Evolutionary conservation across 2,329 filamentous ascomycete species (phyloP).

Genomic region (Paramyrothecium roridum): DNA sequence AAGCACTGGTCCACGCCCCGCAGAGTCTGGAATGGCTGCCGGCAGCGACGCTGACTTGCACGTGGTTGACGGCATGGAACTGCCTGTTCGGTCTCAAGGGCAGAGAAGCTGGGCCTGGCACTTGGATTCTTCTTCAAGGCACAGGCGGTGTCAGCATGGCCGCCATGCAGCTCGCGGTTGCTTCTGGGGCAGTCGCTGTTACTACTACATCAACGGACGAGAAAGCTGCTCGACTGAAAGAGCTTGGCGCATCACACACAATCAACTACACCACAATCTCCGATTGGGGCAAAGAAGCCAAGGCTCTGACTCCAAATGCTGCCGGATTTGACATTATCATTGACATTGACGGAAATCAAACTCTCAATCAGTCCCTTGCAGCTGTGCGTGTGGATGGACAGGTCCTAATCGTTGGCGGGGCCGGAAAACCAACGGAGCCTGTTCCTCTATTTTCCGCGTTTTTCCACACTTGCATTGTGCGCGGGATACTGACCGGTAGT

Average conservation of each 20-base stretch:
- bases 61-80: conserved; percentile 50
- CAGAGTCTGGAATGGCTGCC: conserved; percentile 30
- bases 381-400: conserved; percentile 37
- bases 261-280: conserved; percentile 59
- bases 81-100: conserved; percentile 43
- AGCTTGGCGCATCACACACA: conserved; percentile 54
- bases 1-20: conserved; percentile 51
- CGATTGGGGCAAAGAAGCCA: conserved; percentile 58
- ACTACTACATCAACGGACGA: conserved; percentile 55
- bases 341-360: conserved; percentile 65
- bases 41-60: conserved; percentile 45
- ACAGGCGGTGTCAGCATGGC: conserved; percentile 36
- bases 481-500: conserved; percentile 23
- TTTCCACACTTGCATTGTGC: conserved; percentile 19
- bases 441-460: conserved; percentile 22
- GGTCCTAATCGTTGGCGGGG: conserved; percentile 25
- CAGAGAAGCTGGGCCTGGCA: conserved; percentile 30
- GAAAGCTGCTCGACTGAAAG: conserved; percentile 49
- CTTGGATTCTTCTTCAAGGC: conserved; percentile 33
- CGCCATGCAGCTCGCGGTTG: conserved; percentile 38
- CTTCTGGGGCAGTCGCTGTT: conserved; percentile 51
- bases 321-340: conserved; percentile 60
- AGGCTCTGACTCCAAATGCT: conserved; percentile 40
- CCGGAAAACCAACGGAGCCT: conserved; percentile 15
- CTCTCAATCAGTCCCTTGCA: conserved; percentile 53